Evolutionary conservation across 352 stramenopile genomes (phyloP), one percentile per base, ranked within the genome.

Genomic region (Phytophthora pluvialis): DNA sequence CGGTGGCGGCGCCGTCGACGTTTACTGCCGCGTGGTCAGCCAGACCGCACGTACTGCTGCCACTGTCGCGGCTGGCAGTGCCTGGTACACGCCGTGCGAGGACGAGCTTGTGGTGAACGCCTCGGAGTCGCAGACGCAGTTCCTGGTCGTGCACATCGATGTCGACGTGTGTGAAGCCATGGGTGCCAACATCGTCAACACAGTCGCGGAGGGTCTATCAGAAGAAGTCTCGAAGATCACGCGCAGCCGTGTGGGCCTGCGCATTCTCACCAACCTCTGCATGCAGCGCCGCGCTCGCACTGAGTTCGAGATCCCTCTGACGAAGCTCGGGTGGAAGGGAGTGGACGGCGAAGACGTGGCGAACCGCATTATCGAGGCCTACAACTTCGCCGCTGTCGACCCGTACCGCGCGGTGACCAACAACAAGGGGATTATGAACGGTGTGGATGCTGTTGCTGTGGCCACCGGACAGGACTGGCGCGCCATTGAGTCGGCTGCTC

Each of bases 351-450:
- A 84, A 49, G 78, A 86, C 13, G 83, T 96, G n/a, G 86, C 84
- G 1, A 61, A 69, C 53, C 81, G 83, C 42, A 93, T 96, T 50
- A 60, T 96, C 6, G 86, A 95, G 45, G 88, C 88, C 5, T 94
- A 89, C 78, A 90, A 91, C 61, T 96, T 96, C 70, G 88, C 88
- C 5, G 81, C 78, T 18, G 64, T 92, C 18, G 88, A 96, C 38
- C 88, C 88, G 40, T 96, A 86, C 63, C 82, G 88, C 31, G 88
- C 88, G 5, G 86, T 94, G 57, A 96, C 88, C 32, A 88, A 96
- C 72, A 96, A 96, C 79, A 96, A 96, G 75, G 88, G 88, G 33
- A 92, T 96, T 54, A 94, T 96, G 83, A 96, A 96, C 59, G 88
- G 86, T 38, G 76, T 96, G 13, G 87, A 94, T 60, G 80, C 88